Evolutionary conservation across 2,329 filamentous ascomycete genomes (phyloP), one percentile per base, ranked within the genome.

Genomic region (Leptographium radiaticola): DNA sequence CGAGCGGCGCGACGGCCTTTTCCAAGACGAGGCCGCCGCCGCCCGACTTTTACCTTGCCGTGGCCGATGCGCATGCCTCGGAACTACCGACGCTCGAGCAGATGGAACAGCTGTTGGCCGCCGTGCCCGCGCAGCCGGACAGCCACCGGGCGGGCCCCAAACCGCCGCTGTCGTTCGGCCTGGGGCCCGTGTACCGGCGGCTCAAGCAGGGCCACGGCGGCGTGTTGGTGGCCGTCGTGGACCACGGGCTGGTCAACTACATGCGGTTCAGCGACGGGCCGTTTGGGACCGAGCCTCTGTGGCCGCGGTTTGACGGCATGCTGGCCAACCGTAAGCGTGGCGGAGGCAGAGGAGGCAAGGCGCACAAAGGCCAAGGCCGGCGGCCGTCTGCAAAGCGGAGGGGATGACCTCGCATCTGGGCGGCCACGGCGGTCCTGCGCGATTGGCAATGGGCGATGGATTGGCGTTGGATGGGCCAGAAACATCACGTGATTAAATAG

Each of bases 231-330:
- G 93, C 90, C 0, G 79, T 97, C 2, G 89, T 96, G 38, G 93
- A 97, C 65, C 80, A 89, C 58, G 93, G 93, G 0, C 76, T 97
- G 25, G 85, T 90, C 47, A 97, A 91, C 66, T 97, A 91, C 65
- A 74, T 96, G 62, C 75, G 87, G 30, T 76, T 96, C 55, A 81
- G 79, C 1, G 89, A 97, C 71, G 83, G 82, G 12, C 84, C 83
- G 1, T 96, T 96, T 68, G 84, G 76, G 0, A 77, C 81, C 58
- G 89, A 95, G 67, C 80, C 71, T 66, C 63, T 95, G 40, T 89
- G 81, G 62, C 80, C 83, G 63, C 70, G 79, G 51, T 75, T 76
- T 59, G 71, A 74, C 64, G 62, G 56, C 57, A 59, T 62, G 59
- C 59, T 57, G 53, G 31, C 31, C 9, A 18, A 62, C 67, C 42